A percentile compares a stretch with the other conserved stretches of the same genome.
Evolutionary conservation across 257 asterid species (phyloP).

Genomic region (Penstemon newberryi): DNA sequence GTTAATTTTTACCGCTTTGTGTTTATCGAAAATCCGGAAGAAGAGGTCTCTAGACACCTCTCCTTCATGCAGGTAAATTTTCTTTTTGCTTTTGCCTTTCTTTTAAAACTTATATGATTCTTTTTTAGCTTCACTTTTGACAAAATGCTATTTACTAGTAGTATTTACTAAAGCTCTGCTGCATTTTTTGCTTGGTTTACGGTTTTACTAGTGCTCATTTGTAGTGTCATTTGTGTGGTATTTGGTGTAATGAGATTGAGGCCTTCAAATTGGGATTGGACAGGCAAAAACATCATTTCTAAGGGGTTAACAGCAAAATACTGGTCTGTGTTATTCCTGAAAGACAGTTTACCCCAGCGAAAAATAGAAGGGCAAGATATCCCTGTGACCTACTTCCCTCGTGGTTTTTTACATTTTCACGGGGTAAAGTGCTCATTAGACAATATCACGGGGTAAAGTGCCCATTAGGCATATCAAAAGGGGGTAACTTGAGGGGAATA

Average conservation of each 20-base stretch:
- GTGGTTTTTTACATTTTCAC: no score
- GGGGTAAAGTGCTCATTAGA: no score
- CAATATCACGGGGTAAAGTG: no score
- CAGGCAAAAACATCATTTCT: neutral
- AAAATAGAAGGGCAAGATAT: no score
- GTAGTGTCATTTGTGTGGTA: neutral
- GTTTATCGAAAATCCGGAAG: slow-evolving; percentile 61
- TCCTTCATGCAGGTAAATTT: slow-evolving; percentile 73
- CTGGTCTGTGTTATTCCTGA: no score
- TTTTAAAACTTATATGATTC: neutral
- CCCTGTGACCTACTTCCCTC: no score
- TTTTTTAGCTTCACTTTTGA: slow-evolving; percentile 5
- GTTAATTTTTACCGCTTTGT: slow-evolving; percentile 83
- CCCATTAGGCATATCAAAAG: no score
- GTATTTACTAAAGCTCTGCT: slow-evolving; percentile 6
- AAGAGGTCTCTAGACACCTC: slow-evolving; percentile 69
- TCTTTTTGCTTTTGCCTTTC: neutral
- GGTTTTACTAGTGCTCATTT: slow-evolving; percentile 1
- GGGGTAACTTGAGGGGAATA: no score
- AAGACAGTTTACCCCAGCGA: no score
- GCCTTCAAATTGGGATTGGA: neutral
- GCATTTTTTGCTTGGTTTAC: slow-evolving; percentile 1
- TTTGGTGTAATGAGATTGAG: neutral
- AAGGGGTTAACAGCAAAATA: no score
- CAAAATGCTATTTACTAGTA: neutral